Conservation (phyloP, 2,329 filamentous ascomycete species). For the Chaetomium olivaceum region DNA sequence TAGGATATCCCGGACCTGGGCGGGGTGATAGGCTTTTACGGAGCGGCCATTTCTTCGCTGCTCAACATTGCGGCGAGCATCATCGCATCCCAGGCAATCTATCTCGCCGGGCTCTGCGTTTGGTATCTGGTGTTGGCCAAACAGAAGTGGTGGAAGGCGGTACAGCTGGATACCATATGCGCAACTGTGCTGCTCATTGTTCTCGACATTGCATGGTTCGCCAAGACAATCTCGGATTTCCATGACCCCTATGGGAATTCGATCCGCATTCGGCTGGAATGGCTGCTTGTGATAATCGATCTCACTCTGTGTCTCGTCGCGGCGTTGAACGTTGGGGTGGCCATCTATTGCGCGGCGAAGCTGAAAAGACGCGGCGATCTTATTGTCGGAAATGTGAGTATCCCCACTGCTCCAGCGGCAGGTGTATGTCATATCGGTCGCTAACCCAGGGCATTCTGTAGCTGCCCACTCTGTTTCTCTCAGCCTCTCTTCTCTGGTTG, state of each 20-base stretch:
- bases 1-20: neutral
- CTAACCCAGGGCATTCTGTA: neutral
- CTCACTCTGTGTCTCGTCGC: conserved; percentile 6
- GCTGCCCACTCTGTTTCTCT: conserved; percentile 2
- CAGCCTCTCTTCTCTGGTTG: conserved; percentile 19
- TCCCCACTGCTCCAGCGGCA: neutral
- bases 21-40: neutral
- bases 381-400: conserved; percentile 5
- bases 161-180: conserved; percentile 10
- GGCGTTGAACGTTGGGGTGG: conserved; percentile 6
- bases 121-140: conserved; percentile 10
- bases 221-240: neutral
- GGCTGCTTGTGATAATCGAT: conserved; percentile 16
- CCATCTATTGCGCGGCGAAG: conserved; percentile 11
- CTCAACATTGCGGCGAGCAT: neutral
- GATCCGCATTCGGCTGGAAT: neutral
- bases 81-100: neutral
- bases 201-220: conserved; percentile 12
- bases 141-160: conserved; percentile 20
- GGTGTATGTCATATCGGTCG: neutral
- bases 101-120: conserved; percentile 8
- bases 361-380: conserved; percentile 5
- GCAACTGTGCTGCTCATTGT: conserved; percentile 1
- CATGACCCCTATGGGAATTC: neutral
- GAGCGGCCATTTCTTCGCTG: neutral